A percentile compares a stretch with the other conserved stretches of the same genome.
phyloP scores from a whole-genome alignment of 2,329 filamentous ascomycete genomes.

The Fusarium sp. region DNA sequence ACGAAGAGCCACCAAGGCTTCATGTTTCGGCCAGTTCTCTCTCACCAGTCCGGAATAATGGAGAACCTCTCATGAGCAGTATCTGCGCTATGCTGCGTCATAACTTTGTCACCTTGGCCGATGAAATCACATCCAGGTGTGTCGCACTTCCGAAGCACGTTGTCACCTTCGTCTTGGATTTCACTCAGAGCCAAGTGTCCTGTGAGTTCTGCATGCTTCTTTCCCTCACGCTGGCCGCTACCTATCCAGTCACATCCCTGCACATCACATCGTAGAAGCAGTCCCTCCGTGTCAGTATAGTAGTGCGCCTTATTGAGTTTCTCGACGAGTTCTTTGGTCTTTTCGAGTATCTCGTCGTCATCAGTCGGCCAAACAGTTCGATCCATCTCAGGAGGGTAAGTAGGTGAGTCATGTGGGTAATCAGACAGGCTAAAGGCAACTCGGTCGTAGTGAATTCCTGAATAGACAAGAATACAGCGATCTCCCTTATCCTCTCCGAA shows the following conservation, averaged over 20 bases:
- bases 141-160: slow-evolving; percentile 80
- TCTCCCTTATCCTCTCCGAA: slow-evolving; percentile 78
- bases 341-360: slow-evolving; percentile 73
- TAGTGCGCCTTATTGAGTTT: slow-evolving; percentile 78
- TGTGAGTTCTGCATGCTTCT: slow-evolving; percentile 67
- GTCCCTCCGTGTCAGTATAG: slow-evolving; percentile 85
- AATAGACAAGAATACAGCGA: slow-evolving; percentile 85
- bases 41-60: slow-evolving; percentile 48
- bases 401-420: slow-evolving; percentile 61
- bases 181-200: slow-evolving; percentile 67
- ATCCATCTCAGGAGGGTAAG: slow-evolving; percentile 76
- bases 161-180: slow-evolving; percentile 81
- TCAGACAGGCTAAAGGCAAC: slow-evolving; percentile 76
- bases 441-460: slow-evolving; percentile 92
- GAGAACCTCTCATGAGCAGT: slow-evolving; percentile 64
- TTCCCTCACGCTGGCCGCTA: slow-evolving; percentile 69
- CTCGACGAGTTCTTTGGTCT: slow-evolving; percentile 69
- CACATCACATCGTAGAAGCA: slow-evolving; percentile 78
- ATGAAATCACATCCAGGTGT: slow-evolving; percentile 66
- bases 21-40: background rate
- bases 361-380: slow-evolving; percentile 64
- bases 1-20: background rate
- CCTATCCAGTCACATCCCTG: slow-evolving; percentile 70
- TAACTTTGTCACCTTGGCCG: slow-evolving; percentile 69
- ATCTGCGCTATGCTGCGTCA: slow-evolving; percentile 64